Conservation (phyloP, 768 basidiomycete species). For the Porpolomopsis calyptriformis region DNA sequence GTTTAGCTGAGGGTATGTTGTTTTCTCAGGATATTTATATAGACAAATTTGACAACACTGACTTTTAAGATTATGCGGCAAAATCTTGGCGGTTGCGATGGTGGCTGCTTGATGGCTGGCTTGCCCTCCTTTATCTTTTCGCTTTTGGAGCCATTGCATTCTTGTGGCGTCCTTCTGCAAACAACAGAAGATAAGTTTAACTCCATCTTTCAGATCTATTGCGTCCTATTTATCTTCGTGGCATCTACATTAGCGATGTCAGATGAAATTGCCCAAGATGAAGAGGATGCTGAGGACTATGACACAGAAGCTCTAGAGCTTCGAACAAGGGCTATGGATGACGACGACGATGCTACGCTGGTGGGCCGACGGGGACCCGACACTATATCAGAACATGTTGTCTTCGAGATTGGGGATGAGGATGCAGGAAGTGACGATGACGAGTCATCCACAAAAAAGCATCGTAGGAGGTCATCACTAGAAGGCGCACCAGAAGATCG, state of each 20-base stretch:
- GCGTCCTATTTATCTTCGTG: constrained; percentile 17
- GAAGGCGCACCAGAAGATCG: constrained; percentile 50
- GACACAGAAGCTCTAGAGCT: constrained; percentile 68
- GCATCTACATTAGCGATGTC: constrained; percentile 79
- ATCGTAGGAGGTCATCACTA: constrained; percentile 33
- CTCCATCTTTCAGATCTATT: constrained; percentile 14
- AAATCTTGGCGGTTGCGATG: constrained; percentile 85
- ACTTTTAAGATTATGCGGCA: constrained; percentile 54
- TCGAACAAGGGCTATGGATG: constrained; percentile 40
- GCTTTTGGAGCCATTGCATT: constrained; percentile 76
- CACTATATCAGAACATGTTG: constrained; percentile 54
- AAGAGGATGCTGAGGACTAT: constrained; percentile 88
- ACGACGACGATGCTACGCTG: constrained; percentile 61
- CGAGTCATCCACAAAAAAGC: constrained; percentile 43
- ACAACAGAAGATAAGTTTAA: constrained; percentile 71
- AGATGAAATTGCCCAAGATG: constrained; percentile 91
- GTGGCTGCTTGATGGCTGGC: constrained; percentile 95
- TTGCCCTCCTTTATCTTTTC: constrained; percentile 76
- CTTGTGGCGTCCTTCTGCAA: constrained; percentile 87
- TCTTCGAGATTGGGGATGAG: constrained; percentile 88
- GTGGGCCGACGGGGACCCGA: constrained; percentile 49
- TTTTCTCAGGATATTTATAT: constrained; percentile 4
- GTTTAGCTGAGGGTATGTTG: constrained; percentile 72
- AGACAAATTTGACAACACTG: neutral
- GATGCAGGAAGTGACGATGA: constrained; percentile 60